These are phyloP conservation scores for Anisogramma anomala DNA, from an alignment of 2,329 filamentous ascomycete species.

Conservation along the genomic window DNA sequence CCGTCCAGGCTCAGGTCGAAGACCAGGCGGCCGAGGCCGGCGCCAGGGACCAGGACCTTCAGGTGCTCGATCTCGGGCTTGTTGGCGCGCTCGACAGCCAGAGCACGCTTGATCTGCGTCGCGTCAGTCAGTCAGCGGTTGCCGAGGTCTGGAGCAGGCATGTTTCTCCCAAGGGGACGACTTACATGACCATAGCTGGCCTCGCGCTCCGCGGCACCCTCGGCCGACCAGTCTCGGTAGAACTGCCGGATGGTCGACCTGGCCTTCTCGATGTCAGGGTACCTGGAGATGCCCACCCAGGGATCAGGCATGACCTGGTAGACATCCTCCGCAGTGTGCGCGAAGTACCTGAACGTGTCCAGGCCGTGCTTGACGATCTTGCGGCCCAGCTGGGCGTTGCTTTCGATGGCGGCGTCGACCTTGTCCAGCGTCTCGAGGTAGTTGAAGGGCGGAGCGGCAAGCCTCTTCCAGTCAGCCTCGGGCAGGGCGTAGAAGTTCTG, in stretches of 20 bases:
- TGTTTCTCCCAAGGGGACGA: too few relatives aligned
- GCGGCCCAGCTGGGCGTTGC: conserved; percentile 73
- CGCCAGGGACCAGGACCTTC: conserved; percentile 74
- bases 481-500: conserved; percentile 91
- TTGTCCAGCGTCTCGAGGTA: conserved; percentile 66
- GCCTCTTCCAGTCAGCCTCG: conserved; percentile 68
- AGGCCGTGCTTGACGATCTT: conserved; percentile 63
- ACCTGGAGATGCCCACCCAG: conserved; percentile 61
- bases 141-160: too few relatives aligned
- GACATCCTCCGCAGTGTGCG: conserved; percentile 25
- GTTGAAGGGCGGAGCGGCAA: conserved; percentile 71
- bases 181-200: conserved; percentile 56
- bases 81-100: conserved; percentile 38
- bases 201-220: conserved; percentile 62
- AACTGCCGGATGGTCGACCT: conserved; percentile 86
- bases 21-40: conserved; percentile 76
- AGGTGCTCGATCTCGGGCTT: conserved; percentile 25
- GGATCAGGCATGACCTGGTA: conserved; percentile 41
- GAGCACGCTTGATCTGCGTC: conserved; percentile 42
- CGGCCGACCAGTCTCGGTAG: conserved; percentile 85
- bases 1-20: conserved; percentile 72
- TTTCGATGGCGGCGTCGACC: conserved; percentile 79
- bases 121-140: too few relatives aligned
- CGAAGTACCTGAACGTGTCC: conserved; percentile 47
- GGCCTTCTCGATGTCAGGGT: conserved; percentile 76